Percentiles rank a stretch among this genome's conserved stretches.
Evolutionary conservation across 2,329 filamentous ascomycete species (phyloP).

Genomic region (Botrytis squamosa): DNA sequence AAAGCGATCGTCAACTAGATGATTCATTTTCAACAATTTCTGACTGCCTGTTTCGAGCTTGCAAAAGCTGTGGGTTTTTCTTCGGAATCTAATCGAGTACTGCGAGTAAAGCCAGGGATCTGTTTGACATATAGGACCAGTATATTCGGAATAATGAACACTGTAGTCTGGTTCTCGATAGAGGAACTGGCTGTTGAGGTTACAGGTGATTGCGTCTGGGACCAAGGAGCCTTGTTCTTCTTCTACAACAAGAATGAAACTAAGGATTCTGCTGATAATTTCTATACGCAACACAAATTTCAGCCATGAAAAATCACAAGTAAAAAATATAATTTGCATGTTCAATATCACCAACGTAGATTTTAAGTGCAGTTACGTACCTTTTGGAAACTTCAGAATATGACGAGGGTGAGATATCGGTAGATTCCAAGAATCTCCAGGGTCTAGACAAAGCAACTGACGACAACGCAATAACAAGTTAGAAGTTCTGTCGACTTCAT

Average conservation of each 20-base stretch:
- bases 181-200: neutral
- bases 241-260: neutral
- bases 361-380: neutral
- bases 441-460: neutral
- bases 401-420: neutral
- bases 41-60: neutral
- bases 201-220: neutral
- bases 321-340: neutral
- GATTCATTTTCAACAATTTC: neutral
- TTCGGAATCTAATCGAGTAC: rapidly evolving
- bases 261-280: neutral
- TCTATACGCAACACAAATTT: neutral
- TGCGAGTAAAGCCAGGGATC: neutral
- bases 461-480: neutral
- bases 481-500: neutral
- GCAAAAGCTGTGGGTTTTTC: neutral
- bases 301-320: neutral
- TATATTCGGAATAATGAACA: neutral
- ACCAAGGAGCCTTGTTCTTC: neutral
- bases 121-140: neutral
- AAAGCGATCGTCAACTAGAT: neutral
- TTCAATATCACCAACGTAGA: rapidly evolving
- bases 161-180: neutral
- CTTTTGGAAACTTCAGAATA: neutral
- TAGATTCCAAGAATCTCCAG: neutral